These are phyloP conservation scores for Talaromyces rugulosus DNA, from an alignment of 2,329 filamentous ascomycete genomes.

Conservation along the genomic window DNA sequence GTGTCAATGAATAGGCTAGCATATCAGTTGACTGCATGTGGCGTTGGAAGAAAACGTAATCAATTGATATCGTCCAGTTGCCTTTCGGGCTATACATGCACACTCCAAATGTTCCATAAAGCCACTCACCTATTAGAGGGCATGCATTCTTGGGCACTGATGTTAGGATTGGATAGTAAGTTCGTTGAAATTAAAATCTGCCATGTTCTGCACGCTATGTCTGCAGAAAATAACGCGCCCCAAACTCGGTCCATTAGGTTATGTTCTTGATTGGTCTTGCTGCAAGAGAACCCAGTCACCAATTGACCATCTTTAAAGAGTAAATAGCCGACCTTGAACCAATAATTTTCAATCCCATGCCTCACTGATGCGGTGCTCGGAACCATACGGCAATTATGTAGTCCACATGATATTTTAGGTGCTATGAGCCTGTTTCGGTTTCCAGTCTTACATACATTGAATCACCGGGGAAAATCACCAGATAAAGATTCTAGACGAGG, in stretches of 20 bases:
- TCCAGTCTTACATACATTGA: neutral
- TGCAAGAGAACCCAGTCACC: neutral
- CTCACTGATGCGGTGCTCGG: neutral
- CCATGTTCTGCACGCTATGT: neutral
- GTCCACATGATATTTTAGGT: neutral
- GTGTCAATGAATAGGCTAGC: neutral
- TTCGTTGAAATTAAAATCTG: neutral
- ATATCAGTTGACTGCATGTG: neutral
- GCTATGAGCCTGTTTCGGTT: neutral
- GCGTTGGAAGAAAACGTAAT: no score
- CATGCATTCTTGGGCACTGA: neutral
- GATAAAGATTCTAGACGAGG: neutral
- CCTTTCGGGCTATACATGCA: neutral
- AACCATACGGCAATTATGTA: neutral
- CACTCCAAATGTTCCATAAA: neutral
- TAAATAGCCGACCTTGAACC: no score
- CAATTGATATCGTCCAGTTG: neutral
- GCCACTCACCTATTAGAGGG: neutral
- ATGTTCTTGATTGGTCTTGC: neutral
- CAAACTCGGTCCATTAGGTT: neutral
- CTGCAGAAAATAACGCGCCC: neutral
- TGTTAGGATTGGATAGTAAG: neutral
- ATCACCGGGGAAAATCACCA: neutral
- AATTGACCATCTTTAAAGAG: no score
- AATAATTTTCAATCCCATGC: neutral